These are phyloP conservation scores for Cadophora sp. DNA, from an alignment of 2,329 filamentous ascomycete genomes.

Conservation along the genomic window DNA sequence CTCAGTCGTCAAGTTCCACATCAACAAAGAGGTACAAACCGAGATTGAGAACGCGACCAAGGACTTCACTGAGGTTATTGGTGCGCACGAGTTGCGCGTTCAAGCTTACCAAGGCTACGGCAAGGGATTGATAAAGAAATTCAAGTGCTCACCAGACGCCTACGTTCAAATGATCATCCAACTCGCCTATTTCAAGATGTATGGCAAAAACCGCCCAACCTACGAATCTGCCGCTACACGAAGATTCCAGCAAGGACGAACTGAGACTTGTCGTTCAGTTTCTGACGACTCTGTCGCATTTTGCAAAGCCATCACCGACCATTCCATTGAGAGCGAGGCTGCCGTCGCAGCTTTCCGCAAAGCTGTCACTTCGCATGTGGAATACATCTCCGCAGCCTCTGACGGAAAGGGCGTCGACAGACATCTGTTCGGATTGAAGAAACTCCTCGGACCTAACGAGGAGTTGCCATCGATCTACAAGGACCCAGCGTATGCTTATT, in stretches of 20 bases:
- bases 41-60: slow-evolving; percentile 80
- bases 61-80: slow-evolving; percentile 84
- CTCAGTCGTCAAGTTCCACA: slow-evolving; percentile 75
- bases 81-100: slow-evolving; percentile 87
- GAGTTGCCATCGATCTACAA: slow-evolving; percentile 82
- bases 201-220: slow-evolving; percentile 94
- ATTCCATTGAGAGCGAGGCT: slow-evolving; percentile 65
- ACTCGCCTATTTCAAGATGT: slow-evolving; percentile 98
- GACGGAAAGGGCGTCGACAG: slow-evolving; percentile 95
- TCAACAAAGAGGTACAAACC: slow-evolving; percentile 74
- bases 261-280: slow-evolving; percentile 92
- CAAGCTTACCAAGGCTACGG: slow-evolving; percentile 98
- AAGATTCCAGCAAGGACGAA: slow-evolving; percentile 94
- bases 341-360: slow-evolving; percentile 80
- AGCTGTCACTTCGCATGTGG: slow-evolving; percentile 80
- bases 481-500: slow-evolving; percentile 87
- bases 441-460: slow-evolving; percentile 81
- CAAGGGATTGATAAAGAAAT: slow-evolving; percentile 99
- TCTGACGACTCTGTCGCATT: slow-evolving; percentile 92
- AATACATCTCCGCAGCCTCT: slow-evolving; percentile 88
- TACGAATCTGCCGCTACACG: slow-evolving; percentile 97
- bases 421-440: slow-evolving; percentile 97
- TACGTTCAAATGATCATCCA: slow-evolving; percentile 99
- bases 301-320: slow-evolving; percentile 84
- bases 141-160: slow-evolving; percentile 96